Base-by-base conservation (phyloP, 169 alveolate genomes). In the Haemoproteus tartakovskyi region DNA sequence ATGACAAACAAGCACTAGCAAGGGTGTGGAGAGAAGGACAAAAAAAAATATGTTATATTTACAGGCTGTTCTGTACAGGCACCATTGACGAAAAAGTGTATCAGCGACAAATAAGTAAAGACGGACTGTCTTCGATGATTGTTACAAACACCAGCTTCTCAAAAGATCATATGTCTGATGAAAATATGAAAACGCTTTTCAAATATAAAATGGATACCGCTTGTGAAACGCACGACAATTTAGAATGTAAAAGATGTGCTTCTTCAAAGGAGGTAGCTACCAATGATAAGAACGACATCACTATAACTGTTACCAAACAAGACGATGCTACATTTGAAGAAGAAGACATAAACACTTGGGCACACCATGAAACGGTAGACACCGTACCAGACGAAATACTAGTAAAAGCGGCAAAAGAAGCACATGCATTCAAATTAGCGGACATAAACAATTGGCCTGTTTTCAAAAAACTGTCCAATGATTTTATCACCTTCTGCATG, bases 1-100 rank as follows among this genome's bases (percentile, higher is more conserved):
- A 96, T 89, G 99, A 98, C 88, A 94, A 97, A 8, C 98, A 98
- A 78, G 99, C 99, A 5, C 95, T 97, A 1, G 99, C 97, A 84
- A 92, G 99, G 60, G 99, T 99, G 6, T 99, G 97, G 85, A 89
- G 99, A 57, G 97, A 97, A 26, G 99, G 99, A 6, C 98, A 98
- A 91, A 95, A 96, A 40, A 95, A 96, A 80, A 88, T 87, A 24
- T 97, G 98, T 78, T 94, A 93, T 87, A 96, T 97, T 19, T 98
- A 97, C 79, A 74, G 99, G 79, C 88, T 98, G 24, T 92, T 96
- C 43, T 86, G 98, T 22, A 95, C 97, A n/a, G 99, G 98, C 24
- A 96, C 99, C 16, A 93, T 96, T 29, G 99, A 98, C 78, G 99
- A 98, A 88, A 96, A 96, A 82, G 95, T 98, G 29, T 94, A 95